phyloP scores from a whole-genome alignment of 2,329 filamentous ascomycete species.

The Fusarium protoensiforme region DNA sequence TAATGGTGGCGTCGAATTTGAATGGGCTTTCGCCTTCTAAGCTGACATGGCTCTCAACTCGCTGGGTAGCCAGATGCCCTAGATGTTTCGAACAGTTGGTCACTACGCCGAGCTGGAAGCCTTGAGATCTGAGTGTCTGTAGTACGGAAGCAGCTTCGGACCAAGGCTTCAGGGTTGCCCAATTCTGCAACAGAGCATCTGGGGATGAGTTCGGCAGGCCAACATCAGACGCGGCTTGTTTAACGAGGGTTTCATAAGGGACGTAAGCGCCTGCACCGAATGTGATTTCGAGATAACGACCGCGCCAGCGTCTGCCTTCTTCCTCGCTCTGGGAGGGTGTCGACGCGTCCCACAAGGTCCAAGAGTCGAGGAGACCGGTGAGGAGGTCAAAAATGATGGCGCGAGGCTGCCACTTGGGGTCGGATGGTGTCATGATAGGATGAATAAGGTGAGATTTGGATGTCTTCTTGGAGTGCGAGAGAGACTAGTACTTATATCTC shows the following conservation, averaged over 20 bases:
- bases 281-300: constrained; percentile 52
- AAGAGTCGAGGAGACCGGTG: constrained; percentile 53
- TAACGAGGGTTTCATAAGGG: constrained; percentile 47
- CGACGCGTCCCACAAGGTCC: constrained; percentile 51
- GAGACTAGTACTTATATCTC: not conserved
- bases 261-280: constrained; percentile 48
- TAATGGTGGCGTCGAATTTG: constrained; percentile 49
- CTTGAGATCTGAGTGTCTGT: constrained; percentile 35
- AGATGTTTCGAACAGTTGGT: constrained; percentile 52
- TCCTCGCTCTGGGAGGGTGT: constrained; percentile 38
- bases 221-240: constrained; percentile 43
- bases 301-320: constrained; percentile 49
- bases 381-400: constrained; percentile 55
- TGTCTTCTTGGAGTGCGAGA: not conserved
- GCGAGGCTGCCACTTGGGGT: constrained; percentile 42
- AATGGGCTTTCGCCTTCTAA: constrained; percentile 16
- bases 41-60: constrained; percentile 5
- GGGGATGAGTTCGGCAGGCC: constrained; percentile 45
- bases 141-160: constrained; percentile 35
- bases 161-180: constrained; percentile 43
- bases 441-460: not conserved
- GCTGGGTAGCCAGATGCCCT: constrained; percentile 39
- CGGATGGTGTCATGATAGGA: not conserved
- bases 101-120: constrained; percentile 49
- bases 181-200: constrained; percentile 41